Evolutionary conservation across 768 basidiomycete genomes (phyloP), one percentile per base, ranked within the genome.

Genomic region (Suillus plorans): DNA sequence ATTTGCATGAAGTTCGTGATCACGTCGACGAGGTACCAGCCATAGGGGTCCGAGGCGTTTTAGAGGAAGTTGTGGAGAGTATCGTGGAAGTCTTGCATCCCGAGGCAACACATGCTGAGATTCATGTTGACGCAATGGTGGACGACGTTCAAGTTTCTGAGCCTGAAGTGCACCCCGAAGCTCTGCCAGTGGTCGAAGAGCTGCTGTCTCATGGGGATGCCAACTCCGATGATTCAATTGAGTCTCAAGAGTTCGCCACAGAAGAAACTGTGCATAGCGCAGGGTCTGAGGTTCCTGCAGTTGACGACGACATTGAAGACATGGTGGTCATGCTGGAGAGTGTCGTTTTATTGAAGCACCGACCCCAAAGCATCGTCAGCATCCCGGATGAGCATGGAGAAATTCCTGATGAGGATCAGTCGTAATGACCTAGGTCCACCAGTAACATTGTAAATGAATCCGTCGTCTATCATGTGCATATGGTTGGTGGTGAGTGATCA

Each of bases 251-350:
- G 42, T 36, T 37, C 37, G 61, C 57, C 20, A 55, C 47, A 47
- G 62, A 64, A 39, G 55, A 52, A 14, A 41, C 5, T 41, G 39
- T 10, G 39, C 25, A 25, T 16, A 25, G 5, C 25, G 10, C 25
- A 8, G 16, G 62, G 37, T 44, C 28, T 16, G 5, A 28, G 36
- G n/a, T 58, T 22, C 37, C 58, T 45, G 31, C 64, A 14, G 25
- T 69, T 16, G 80, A 73, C 18, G 73, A 78, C 62, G 85, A 89
- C 37, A 78, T 89, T 37, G 90, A 86, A 73, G 85, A 85, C 63
- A 86, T 91, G 61, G 85, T 92, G 66, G 86, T 82, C 69, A 80
- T 90, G 68, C 84, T 91, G 14, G 87, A 92, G 76, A 67, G 71
- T 3, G 39, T 60, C 31, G 52, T 69, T 13, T 71, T 80, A 1